Conservation (phyloP, 805 yeast species). For the Pichia californica region DNA sequence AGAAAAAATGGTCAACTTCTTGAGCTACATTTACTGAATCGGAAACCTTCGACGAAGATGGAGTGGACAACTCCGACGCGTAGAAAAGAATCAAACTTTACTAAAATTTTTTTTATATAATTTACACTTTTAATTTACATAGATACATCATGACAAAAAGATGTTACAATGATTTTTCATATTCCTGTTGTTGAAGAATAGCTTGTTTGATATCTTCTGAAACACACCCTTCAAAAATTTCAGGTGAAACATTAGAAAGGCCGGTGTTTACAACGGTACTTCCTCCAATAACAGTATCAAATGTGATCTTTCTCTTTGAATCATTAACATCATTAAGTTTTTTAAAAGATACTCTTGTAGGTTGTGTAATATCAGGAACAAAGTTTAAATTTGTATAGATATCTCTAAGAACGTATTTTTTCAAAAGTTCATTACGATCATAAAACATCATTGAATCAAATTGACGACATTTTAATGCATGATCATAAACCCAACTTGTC, state of each 20-base stretch:
- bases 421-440: constrained; percentile 46
- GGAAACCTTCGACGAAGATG: too few relatives aligned
- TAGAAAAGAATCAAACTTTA: too few relatives aligned
- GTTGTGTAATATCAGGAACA: constrained; percentile 71
- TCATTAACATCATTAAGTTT: constrained; percentile 27
- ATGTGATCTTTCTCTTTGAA: constrained; percentile 30
- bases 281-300: constrained; percentile 42
- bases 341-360: constrained; percentile 28
- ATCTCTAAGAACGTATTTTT: constrained; percentile 60
- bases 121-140: neutral
- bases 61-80: neutral
- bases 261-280: constrained; percentile 50
- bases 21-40: too few relatives aligned
- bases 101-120: neutral
- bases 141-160: too few relatives aligned
- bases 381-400: constrained; percentile 79
- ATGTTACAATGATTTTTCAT: too few relatives aligned
- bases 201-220: constrained; percentile 54
- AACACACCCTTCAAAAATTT: constrained; percentile 51
- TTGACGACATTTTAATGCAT: constrained; percentile 69
- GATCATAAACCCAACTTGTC: constrained; percentile 68
- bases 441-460: constrained; percentile 58
- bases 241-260: constrained; percentile 48
- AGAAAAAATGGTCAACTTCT: too few relatives aligned
- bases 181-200: constrained; percentile 52